Conservation (phyloP, 257 asterid genomes). For the Solanum appendiculatum region DNA sequence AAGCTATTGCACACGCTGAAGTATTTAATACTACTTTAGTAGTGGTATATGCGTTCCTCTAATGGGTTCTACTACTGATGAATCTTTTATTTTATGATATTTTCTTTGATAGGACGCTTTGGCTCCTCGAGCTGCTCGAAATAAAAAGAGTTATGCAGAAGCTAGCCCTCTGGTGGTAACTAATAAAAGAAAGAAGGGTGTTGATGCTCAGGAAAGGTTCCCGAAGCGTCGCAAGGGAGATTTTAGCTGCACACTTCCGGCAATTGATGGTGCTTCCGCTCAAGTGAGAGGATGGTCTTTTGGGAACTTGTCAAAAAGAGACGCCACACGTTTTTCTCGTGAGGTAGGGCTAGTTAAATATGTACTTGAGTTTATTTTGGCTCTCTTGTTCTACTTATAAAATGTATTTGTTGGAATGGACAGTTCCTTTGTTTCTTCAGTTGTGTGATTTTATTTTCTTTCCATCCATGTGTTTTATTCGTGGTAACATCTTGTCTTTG, state of each 20-base stretch:
- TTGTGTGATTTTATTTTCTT: background rate
- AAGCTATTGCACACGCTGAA: conserved; percentile 72
- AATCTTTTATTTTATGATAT: background rate
- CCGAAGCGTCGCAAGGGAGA: conserved; percentile 88
- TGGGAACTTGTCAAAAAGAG: conserved; percentile 91
- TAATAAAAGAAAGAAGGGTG: conserved; percentile 75
- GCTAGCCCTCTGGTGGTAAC: conserved; percentile 50
- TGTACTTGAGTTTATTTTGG: background rate
- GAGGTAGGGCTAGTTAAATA: conserved; percentile 41
- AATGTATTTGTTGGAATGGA: background rate
- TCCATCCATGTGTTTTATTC: background rate
- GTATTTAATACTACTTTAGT: conserved; percentile 25
- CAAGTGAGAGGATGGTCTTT: conserved; percentile 97
- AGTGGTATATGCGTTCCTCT: background rate
- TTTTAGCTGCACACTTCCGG: conserved; percentile 48
- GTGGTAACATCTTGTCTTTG: background rate
- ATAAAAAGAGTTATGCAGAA: conserved; percentile 88
- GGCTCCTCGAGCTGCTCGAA: conserved; percentile 98
- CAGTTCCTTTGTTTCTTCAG: background rate
- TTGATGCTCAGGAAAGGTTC: conserved; percentile 65
- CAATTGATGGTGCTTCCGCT: conserved; percentile 92
- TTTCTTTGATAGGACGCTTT: conserved; percentile 54
- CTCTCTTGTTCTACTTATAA: background rate
- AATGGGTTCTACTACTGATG: background rate
- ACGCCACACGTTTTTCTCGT: conserved; percentile 89